A percentile compares a stretch with the other conserved stretches of the same genome.
Conservation (phyloP, 1,139 yeast genomes). For the Arxiozyma telluris region DNA sequence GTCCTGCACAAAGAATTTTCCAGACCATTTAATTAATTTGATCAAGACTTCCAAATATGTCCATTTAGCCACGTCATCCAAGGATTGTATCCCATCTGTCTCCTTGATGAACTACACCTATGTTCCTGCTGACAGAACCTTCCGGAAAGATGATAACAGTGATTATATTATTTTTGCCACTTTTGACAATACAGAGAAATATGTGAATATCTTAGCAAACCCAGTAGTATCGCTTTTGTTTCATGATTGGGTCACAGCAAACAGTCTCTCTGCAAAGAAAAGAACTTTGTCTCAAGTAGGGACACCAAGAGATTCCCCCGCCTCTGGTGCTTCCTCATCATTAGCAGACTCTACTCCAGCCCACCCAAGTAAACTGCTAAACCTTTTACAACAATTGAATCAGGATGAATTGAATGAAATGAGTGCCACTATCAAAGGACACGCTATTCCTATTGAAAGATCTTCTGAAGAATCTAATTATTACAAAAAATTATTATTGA, state of each 20-base stretch:
- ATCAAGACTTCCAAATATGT: conserved; percentile 56
- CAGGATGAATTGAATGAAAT: conserved; percentile 68
- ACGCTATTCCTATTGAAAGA: conserved; percentile 46
- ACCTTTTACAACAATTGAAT: conserved; percentile 61
- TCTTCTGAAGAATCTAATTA: conserved; percentile 39
- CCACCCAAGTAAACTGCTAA: conserved; percentile 39
- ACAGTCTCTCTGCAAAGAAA: conserved; percentile 31
- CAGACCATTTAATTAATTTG: conserved; percentile 46
- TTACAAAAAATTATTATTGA: conserved; percentile 50
- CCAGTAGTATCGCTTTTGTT: conserved; percentile 71
- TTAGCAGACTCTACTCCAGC: conserved; percentile 7
- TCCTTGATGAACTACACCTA: conserved; percentile 83
- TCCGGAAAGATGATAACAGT: conserved; percentile 22
- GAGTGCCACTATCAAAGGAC: conserved; percentile 70
- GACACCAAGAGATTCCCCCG: conserved; percentile 11
- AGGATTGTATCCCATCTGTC: conserved; percentile 65
- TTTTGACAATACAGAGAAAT: conserved; percentile 60
- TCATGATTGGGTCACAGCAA: conserved; percentile 78
- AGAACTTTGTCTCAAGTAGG: conserved; percentile 19
- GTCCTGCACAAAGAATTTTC: conserved; percentile 36
- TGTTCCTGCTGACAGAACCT: conserved; percentile 35
- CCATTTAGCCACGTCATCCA: conserved; percentile 69
- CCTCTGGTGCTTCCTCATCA: conserved; percentile 2
- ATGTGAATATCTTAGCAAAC: conserved; percentile 52
- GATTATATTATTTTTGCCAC: conserved; percentile 60